These are phyloP conservation scores for Microdochium bolleyi DNA, from an alignment of 2,329 filamentous ascomycete species.

Conservation along the genomic window DNA sequence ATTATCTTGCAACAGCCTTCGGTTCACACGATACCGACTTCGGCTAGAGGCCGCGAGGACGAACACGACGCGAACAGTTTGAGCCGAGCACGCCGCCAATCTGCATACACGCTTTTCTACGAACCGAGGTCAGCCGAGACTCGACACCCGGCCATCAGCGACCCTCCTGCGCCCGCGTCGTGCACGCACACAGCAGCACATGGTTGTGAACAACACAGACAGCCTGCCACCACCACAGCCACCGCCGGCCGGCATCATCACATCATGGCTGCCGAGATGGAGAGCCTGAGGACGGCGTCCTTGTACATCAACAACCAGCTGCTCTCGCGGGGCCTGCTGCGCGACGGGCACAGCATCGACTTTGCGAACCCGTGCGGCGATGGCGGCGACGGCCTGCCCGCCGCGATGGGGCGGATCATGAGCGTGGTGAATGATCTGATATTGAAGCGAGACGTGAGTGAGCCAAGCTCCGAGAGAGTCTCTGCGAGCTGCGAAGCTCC, in stretches of 20 bases:
- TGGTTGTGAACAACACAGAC: background rate
- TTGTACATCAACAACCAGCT: constrained; percentile 68
- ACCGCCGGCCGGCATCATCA: constrained; percentile 17
- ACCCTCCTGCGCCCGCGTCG: too few relatives aligned
- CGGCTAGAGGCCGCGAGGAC: too few relatives aligned
- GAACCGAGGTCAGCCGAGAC: too few relatives aligned
- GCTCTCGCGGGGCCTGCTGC: constrained; percentile 55
- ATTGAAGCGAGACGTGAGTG: constrained; percentile 72
- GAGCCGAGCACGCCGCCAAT: too few relatives aligned
- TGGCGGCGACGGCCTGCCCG: constrained; percentile 42
- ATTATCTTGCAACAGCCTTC: too few relatives aligned
- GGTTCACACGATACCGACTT: too few relatives aligned
- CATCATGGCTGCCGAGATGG: constrained; percentile 35
- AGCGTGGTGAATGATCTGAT: constrained; percentile 92
- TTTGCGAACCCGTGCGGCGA: constrained; percentile 67
- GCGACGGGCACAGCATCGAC: constrained; percentile 68
- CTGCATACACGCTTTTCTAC: too few relatives aligned
- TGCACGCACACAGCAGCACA: too few relatives aligned
- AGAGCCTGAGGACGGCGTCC: constrained; percentile 59
- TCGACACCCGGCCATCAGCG: too few relatives aligned
- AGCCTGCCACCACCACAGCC: constrained; percentile 16
- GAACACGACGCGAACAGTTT: too few relatives aligned
- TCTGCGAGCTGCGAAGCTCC: too few relatives aligned
- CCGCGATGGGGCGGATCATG: constrained; percentile 80
- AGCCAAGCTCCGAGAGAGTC: too few relatives aligned